Evolutionary conservation across 2,329 filamentous ascomycete genomes (phyloP).

Genomic region (Mycosphaerelloides madeirae): DNA sequence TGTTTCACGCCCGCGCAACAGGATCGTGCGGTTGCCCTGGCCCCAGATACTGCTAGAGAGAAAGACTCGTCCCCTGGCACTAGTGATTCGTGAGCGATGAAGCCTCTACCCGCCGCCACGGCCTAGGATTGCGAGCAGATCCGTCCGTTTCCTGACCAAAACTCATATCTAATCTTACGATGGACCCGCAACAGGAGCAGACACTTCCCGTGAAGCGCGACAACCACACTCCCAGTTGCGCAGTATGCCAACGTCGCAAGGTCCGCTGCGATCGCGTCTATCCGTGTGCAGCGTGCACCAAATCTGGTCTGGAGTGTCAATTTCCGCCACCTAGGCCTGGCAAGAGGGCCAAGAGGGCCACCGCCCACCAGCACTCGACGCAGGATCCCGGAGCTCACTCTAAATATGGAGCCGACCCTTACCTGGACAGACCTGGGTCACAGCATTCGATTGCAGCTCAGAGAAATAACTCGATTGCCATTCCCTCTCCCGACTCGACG

Average conservation of each 20-base stretch:
- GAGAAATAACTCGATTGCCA: background rate
- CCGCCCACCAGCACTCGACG: constrained; percentile 6
- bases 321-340: constrained; percentile 16
- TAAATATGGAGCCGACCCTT: too few species aligned
- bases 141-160: background rate
- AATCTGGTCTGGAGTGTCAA: constrained; percentile 24
- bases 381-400: constrained; percentile 8
- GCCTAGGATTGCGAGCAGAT: background rate
- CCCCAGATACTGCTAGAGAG: too few species aligned
- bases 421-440: too few species aligned
- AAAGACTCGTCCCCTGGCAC: too few species aligned
- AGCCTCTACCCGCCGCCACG: background rate
- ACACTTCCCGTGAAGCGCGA: constrained; percentile 16
- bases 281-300: constrained; percentile 22
- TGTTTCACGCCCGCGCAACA: too few species aligned
- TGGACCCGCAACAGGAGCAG: background rate
- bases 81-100: too few species aligned
- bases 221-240: constrained; percentile 25
- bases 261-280: constrained; percentile 25
- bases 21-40: too few species aligned
- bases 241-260: constrained; percentile 23
- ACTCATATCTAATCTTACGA: background rate
- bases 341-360: constrained; percentile 18
- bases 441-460: too few species aligned
- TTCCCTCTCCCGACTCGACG: constrained; percentile 16